phyloP scores from a whole-genome alignment of 768 basidiomycete species.

The Podaxis sp. region DNA sequence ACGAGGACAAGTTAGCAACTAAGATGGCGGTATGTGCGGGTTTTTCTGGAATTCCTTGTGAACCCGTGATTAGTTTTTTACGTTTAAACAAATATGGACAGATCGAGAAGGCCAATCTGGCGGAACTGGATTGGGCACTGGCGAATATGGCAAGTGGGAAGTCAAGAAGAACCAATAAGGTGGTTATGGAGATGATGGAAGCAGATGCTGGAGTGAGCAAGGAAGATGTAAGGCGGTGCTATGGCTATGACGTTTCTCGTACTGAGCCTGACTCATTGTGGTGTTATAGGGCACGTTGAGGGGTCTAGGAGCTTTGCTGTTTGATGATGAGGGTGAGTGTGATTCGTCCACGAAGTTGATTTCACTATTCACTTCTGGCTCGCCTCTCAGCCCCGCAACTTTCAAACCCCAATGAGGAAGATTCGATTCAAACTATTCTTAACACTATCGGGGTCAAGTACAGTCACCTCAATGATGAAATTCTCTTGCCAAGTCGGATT shows the following conservation, averaged over 20 bases:
- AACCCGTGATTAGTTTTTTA: background rate
- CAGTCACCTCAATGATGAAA: conserved; percentile 72
- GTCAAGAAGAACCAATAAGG: conserved; percentile 3
- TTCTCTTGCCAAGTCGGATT: conserved; percentile 66
- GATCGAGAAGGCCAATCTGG: conserved; percentile 78
- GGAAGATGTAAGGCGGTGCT: conserved; percentile 33
- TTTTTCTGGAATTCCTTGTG: background rate
- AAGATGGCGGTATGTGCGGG: conserved; percentile 61
- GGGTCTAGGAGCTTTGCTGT: conserved; percentile 65
- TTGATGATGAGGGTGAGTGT: conserved; percentile 60
- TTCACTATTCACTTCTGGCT: background rate
- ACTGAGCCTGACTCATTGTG: background rate
- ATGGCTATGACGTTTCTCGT: background rate
- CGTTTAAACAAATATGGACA: conserved; percentile 30
- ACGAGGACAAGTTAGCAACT: conserved; percentile 68
- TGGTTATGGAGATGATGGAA: conserved; percentile 41
- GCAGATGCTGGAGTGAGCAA: conserved; percentile 45
- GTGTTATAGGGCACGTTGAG: conserved; percentile 47
- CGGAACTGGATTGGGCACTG: conserved; percentile 80
- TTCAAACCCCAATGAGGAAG: conserved; percentile 36
- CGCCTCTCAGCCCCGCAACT: conserved; percentile 35
- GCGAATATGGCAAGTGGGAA: conserved; percentile 56
- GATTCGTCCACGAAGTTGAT: background rate
- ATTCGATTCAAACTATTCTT: conserved; percentile 53
- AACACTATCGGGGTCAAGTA: conserved; percentile 66